Conservation (phyloP, 306 rosid species). For the Vachellia pachyceras region DNA sequence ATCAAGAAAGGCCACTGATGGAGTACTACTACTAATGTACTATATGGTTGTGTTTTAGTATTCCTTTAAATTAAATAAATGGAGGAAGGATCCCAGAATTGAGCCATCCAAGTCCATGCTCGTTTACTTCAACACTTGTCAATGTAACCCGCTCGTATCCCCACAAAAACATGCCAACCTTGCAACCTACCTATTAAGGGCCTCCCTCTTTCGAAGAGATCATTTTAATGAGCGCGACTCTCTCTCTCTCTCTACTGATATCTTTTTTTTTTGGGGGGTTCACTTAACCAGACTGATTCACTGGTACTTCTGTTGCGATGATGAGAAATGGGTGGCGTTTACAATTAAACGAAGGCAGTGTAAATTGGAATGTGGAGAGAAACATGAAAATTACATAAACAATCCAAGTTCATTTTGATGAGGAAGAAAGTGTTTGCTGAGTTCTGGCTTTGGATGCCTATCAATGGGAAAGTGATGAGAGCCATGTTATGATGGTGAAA, state of each 20-base stretch:
- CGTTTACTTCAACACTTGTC: constrained; percentile 18
- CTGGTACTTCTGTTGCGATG: no score
- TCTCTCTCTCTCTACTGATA: no score
- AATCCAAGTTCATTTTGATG: no score
- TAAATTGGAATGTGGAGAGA: no score
- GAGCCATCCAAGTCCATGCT: not conserved
- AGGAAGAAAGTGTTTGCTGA: no score
- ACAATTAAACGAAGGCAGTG: no score
- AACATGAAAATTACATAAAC: no score
- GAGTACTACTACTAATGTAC: not conserved
- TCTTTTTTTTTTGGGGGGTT: no score
- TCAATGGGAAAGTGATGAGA: not conserved
- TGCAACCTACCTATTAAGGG: not conserved
- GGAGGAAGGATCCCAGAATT: constrained; percentile 13
- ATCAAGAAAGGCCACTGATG: constrained; percentile 3
- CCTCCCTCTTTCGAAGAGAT: not conserved
- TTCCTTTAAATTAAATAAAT: not conserved
- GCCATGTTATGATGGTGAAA: not conserved
- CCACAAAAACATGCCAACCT: not conserved
- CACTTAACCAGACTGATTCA: no score
- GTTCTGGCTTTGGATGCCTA: not conserved
- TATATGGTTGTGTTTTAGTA: not conserved
- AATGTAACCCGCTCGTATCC: constrained; percentile 20
- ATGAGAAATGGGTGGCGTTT: no score
- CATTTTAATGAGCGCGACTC: no score